Evolutionary conservation across 345 rosid genomes (phyloP), one percentile per base, ranked within the genome.

Genomic region (Anacardium occidentale): DNA sequence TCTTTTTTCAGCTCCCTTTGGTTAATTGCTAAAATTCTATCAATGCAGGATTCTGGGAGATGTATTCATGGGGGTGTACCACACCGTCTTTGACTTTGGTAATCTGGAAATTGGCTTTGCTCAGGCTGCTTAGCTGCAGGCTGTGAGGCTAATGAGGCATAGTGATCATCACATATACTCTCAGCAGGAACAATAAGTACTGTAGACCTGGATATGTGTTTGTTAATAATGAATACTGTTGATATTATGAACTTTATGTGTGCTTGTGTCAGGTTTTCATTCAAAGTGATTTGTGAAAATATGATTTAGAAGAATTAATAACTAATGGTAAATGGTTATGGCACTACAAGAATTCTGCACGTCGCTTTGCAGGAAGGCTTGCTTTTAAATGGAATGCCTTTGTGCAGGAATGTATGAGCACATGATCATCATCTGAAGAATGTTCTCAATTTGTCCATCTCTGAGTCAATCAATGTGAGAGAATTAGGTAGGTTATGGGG

Each of bases 1-100:
- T 68, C 3, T n/a, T 34, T 20, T 34, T 34, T 34, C 34, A 34
- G 40, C 40, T 2, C 40, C 40, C 40, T 34, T 34, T 4, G 40
- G 40, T 34, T 34, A 34, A 34, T 34, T 3, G 0, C 3, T 32
- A n/a, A 56, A 56, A 26, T 14, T 63, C 4, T 2, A 24, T 15
- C 20, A 13, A 8, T 59, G 76, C 85, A 92, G 93, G 96, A 86
- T 93, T 75, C 85, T 90, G 48, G 96, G 97, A 24, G 95, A 93
- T 63, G 74, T 89, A 29, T 93, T 93, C 78, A 89, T 91, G 95
- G 92, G 93, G 63, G 98, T 69, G 6, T 93, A 93, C 57, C 97
- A 91, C 74, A 93, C 89, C 0, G 82, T 93, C 5, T 91, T 93
- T 61, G 97, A 89, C 83, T 90, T 24, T 4, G 87, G 90, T 3